These are phyloP conservation scores for Eucalyptus paniculata DNA, from an alignment of 345 rosid species.

Conservation along the genomic window DNA sequence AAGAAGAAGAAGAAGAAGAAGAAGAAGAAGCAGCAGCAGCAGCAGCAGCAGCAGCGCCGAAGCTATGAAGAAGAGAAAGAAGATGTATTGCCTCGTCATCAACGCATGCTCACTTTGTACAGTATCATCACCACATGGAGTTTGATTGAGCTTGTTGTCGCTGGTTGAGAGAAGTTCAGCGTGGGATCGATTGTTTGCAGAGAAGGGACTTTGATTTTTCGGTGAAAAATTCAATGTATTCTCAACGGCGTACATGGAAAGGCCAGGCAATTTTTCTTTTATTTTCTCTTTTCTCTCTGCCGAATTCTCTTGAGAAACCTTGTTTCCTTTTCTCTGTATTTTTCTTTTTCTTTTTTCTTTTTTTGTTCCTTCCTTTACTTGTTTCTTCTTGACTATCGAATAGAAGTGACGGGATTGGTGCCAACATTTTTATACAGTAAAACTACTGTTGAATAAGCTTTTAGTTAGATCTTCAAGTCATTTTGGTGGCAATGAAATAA, in stretches of 20 bases:
- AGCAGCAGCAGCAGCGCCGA: background rate
- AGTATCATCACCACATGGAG: background rate
- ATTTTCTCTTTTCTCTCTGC: background rate
- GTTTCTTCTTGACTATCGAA: background rate
- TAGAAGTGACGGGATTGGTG: background rate
- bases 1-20: background rate
- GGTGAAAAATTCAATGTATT: background rate
- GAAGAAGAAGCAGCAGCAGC: background rate
- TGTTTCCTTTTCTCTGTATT: background rate
- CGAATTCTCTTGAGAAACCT: background rate
- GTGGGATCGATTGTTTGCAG: background rate
- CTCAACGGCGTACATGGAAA: constrained; percentile 24
- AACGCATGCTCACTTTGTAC: background rate
- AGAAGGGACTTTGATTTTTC: background rate
- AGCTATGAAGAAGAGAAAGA: constrained; percentile 1
- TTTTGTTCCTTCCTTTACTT: background rate
- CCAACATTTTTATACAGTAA: background rate
- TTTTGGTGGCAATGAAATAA: background rate
- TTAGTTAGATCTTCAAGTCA: background rate
- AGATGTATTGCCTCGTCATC: background rate
- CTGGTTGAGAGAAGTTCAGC: background rate
- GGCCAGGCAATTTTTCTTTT: constrained; percentile 17
- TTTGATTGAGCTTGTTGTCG: background rate
- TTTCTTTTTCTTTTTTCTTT: background rate
- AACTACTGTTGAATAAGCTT: background rate